These are phyloP conservation scores for Brassica incana DNA, from an alignment of 345 rosid genomes.

Conservation along the genomic window DNA sequence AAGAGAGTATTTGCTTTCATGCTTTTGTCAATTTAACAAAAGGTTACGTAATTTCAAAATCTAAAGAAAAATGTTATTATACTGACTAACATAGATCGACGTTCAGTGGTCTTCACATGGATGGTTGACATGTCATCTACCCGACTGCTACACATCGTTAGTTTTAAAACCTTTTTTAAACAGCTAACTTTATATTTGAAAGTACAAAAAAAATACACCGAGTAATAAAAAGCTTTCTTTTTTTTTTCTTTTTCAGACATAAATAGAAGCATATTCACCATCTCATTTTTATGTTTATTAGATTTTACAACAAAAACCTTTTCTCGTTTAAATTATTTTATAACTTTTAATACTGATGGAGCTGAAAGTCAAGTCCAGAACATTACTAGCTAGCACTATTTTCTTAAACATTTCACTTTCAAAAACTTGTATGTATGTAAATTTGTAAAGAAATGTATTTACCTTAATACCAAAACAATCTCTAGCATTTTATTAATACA, in stretches of 20 bases:
- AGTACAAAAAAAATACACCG: background rate
- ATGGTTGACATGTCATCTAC: background rate
- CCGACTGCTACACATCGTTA: background rate
- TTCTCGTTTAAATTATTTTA: background rate
- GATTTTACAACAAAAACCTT: constrained; percentile 22
- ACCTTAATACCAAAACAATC: background rate
- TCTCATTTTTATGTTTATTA: constrained; percentile 13
- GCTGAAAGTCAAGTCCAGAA: constrained; percentile 19
- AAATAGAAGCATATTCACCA: background rate
- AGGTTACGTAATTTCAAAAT: background rate
- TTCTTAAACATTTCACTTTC: background rate
- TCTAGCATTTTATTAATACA: background rate
- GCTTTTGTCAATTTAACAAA: background rate
- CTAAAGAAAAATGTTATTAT: background rate
- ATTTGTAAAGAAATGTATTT: background rate
- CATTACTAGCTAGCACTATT: background rate
- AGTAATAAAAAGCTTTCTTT: background rate
- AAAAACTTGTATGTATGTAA: background rate
- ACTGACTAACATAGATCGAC: background rate
- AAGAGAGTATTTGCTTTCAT: background rate
- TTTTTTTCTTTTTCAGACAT: background rate
- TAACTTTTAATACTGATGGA: background rate
- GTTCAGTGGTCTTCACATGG: constrained; percentile 22
- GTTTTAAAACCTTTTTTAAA: background rate
- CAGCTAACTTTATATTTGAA: background rate